Evolutionary conservation across 306 rosid species (phyloP), one percentile per base, ranked within the genome.

Genomic region (Rosa lucieae): DNA sequence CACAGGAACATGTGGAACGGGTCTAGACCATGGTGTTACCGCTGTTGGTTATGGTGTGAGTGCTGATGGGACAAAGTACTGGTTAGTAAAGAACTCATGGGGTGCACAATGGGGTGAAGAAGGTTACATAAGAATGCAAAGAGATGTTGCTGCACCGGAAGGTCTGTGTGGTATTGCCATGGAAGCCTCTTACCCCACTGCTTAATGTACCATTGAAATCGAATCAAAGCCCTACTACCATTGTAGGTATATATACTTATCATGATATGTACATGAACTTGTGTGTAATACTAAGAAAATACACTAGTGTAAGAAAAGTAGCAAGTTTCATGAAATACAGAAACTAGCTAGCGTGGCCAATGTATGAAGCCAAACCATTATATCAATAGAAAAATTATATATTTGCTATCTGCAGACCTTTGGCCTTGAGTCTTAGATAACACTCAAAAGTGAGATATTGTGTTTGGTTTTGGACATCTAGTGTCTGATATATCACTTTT

Each of bases 21-120:
- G 67, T 1, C 70, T 86, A 29, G 84, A 86, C 48, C 89, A 89
- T n/a, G 88, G 82, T n/a, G 87, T 88, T 13, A 86, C 89, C 6
- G 80, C 70, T 10, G 82, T 87, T 40, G 91, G 86, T 2, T 85
- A 84, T 73, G 89, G 84, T 8, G 55, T 76, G 1, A 48, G 78
- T 56, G 62, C 73, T 2, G 79, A 84, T 68, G 86, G 87, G 6
- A 83, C 78, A 1, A 66, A 88, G 75, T 88, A 83, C 61, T 88
- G 89, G 68, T 62, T 62, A 42, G 68, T 62, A 5, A 62, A 62
- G 68, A 62, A 62, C 68, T 62, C 68, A 62, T 62, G 68, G 68
- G 68, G 68, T 62, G 68, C 68, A 26, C 39, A 62, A 62, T 62
- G 68, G 68, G 68, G 68, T 13, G 68, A 62, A 62, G 40, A 26